A percentile compares a stretch with the other conserved stretches of the same genome.
phyloP scores from a whole-genome alignment of 768 basidiomycete species.

The Pleurotus pulmonarius region DNA sequence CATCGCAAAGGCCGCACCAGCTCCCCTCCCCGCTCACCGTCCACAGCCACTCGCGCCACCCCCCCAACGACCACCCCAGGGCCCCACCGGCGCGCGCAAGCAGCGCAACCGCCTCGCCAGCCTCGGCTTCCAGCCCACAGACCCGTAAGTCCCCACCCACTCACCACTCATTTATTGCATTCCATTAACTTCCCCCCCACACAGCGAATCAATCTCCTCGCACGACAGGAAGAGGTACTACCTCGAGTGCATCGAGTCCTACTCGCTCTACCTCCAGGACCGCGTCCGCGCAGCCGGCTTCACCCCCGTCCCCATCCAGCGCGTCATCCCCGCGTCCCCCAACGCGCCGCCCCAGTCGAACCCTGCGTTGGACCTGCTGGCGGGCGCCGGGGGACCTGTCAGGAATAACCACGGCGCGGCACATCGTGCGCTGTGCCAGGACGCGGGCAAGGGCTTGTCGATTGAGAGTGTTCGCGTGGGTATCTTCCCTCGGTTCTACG shows the following conservation, averaged over 20 bases:
- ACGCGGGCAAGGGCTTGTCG: constrained; percentile 35
- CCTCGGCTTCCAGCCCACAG: constrained; percentile 50
- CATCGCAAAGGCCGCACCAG: constrained; percentile 42
- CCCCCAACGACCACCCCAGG: no score
- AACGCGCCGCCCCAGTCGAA: no score
- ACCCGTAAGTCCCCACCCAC: constrained; percentile 43
- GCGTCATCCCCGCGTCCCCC: constrained; percentile 39
- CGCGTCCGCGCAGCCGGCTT: constrained; percentile 50
- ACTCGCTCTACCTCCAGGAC: constrained; percentile 62
- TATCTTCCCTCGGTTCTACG: background rate
- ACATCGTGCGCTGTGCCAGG: no score
- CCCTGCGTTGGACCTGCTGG: no score
- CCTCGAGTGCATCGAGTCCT: constrained; percentile 70
- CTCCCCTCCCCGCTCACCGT: no score
- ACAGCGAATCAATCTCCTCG: constrained; percentile 68
- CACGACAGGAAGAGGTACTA: constrained; percentile 78
- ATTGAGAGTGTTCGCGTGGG: constrained; percentile 63
- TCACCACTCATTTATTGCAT: constrained; percentile 3
- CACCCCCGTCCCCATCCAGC: constrained; percentile 43
- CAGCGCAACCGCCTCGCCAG: no score
- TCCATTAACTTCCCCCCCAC: background rate
- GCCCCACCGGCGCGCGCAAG: no score
- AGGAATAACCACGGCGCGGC: no score
- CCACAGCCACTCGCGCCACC: no score
- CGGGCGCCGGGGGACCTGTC: no score